Evolutionary conservation across 148 eudicot genomes (phyloP), one percentile per base, ranked within the genome.

Genomic region (Rhododendron kiyosumense): DNA sequence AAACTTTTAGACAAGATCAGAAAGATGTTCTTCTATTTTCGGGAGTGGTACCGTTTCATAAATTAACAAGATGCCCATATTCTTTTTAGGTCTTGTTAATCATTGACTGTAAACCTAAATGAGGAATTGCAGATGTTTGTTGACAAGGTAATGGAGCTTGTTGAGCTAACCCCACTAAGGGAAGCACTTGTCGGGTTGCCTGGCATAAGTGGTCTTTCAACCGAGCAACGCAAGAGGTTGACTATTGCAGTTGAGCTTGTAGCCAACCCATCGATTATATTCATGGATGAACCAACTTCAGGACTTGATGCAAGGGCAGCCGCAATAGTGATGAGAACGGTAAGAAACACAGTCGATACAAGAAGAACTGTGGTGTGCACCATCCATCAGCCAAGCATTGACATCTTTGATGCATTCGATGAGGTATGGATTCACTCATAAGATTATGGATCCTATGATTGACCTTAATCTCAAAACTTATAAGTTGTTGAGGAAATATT

Each of bases 291-390:
- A 87, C 95, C 95, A 51, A 93, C 95, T 78, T 93, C 93, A 6
- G 95, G 95, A 26, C 92, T 94, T 11, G 96, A 94, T 87, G 95
- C 94, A 18, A 91, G 95, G 84, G 95, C 97, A 48, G 97, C 97
- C 48, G 97, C 97, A 61, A 94, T 94, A 49, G 95, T 94, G 49
- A 93, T 94, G 95, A 92, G 94, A 83, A 88, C 95, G 2, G 92
- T 93, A 20, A 90, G 95, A 79, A 93, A 93, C 91, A 93, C 95
- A 0, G 93, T 91, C 1, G 86, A 93, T 82, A 93, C 92, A 2
- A 93, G 93, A 75, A 85, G 95, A 80, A 93, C 95, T 3, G 95
- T 93, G 17, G 95, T 93, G 63, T 93, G 95, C 92, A 93, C 95
- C 54, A 91, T 93, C 88, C 95, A 93, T 87, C 95, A 93, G 90